These are phyloP conservation scores for Chaetoceros tenuissimus DNA, from an alignment of 108 stramenopile genomes.

Conservation along the genomic window DNA sequence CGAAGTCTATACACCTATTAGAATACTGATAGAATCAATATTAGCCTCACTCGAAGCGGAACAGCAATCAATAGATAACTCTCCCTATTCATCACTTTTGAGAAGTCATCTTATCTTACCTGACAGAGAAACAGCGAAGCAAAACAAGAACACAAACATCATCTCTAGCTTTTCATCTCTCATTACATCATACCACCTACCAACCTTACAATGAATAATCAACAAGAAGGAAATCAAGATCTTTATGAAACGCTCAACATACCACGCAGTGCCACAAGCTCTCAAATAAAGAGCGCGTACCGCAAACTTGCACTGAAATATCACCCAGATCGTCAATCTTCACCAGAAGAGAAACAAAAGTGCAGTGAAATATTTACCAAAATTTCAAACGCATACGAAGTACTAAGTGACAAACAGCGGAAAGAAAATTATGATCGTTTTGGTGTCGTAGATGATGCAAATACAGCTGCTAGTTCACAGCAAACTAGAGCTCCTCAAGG, in stretches of 20 bases:
- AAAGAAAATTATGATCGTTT: conserved; percentile 64
- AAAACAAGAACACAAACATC: too few species aligned
- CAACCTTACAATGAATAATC: too few species aligned
- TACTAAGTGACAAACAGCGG: conserved; percentile 62
- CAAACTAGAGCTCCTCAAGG: too few species aligned
- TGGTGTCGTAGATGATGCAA: conserved; percentile 11
- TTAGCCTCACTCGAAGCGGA: too few species aligned
- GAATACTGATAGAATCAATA: too few species aligned
- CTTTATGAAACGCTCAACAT: conserved; percentile 55
- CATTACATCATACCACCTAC: too few species aligned
- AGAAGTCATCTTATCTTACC: too few species aligned
- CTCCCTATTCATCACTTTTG: too few species aligned
- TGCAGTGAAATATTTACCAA: conserved; percentile 42
- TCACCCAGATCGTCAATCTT: conserved; percentile 73
- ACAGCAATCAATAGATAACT: too few species aligned
- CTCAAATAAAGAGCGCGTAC: conserved; percentile 74
- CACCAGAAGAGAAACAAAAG: conserved; percentile 17
- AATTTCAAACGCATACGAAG: conserved; percentile 84
- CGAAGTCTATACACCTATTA: too few species aligned
- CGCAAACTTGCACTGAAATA: conserved; percentile 44
- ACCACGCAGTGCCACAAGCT: conserved; percentile 30
- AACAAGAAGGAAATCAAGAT: background rate
- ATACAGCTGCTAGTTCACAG: background rate
- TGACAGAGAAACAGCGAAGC: too few species aligned
- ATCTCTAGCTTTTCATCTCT: too few species aligned